phyloP scores from a whole-genome alignment of 768 basidiomycete species.

The Inosperma sp. region DNA sequence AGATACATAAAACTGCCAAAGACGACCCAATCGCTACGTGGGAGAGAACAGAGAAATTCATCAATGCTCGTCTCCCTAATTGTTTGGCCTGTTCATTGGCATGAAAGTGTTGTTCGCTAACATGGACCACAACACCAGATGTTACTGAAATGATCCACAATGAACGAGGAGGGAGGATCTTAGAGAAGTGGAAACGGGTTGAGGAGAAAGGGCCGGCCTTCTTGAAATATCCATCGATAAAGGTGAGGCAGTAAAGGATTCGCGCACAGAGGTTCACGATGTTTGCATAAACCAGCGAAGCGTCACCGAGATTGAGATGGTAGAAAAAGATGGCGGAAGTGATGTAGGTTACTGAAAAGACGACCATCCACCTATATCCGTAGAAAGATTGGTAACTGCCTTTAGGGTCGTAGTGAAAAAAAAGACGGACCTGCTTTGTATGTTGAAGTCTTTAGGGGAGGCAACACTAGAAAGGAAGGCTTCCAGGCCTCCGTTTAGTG shows the following conservation, averaged over 20 bases:
- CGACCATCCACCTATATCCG: slow-evolving; percentile 63
- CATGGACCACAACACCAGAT: slow-evolving; percentile 27
- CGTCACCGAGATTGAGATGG: slow-evolving; percentile 51
- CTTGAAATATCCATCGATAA: slow-evolving; percentile 46
- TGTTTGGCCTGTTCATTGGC: slow-evolving; percentile 19
- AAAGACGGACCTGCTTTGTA: slow-evolving; percentile 55
- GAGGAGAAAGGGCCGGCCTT: slow-evolving; percentile 10
- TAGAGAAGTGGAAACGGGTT: slow-evolving; percentile 21
- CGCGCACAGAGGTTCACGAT: slow-evolving; percentile 60
- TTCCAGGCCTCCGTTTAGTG: slow-evolving; percentile 87
- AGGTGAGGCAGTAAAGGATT: slow-evolving; percentile 55
- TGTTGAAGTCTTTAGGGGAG: slow-evolving; percentile 55
- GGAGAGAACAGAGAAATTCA: slow-evolving; percentile 23
- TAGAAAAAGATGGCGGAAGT: slow-evolving; percentile 45
- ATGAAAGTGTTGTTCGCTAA: slow-evolving; percentile 22
- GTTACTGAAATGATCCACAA: slow-evolving; percentile 19
- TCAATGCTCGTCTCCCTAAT: slow-evolving; percentile 24
- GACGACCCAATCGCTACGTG: slow-evolving; percentile 34
- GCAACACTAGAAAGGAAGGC: slow-evolving; percentile 85
- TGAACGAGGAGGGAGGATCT: slow-evolving; percentile 23
- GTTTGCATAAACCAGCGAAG: slow-evolving; percentile 73
- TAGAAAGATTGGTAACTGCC: slow-evolving; percentile 7
- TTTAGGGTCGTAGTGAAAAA: background rate
- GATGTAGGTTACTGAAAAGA: slow-evolving; percentile 68
- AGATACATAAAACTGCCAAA: slow-evolving; percentile 24